phyloP scores from a whole-genome alignment of 768 basidiomycete species.

The Amanita inopinata region DNA sequence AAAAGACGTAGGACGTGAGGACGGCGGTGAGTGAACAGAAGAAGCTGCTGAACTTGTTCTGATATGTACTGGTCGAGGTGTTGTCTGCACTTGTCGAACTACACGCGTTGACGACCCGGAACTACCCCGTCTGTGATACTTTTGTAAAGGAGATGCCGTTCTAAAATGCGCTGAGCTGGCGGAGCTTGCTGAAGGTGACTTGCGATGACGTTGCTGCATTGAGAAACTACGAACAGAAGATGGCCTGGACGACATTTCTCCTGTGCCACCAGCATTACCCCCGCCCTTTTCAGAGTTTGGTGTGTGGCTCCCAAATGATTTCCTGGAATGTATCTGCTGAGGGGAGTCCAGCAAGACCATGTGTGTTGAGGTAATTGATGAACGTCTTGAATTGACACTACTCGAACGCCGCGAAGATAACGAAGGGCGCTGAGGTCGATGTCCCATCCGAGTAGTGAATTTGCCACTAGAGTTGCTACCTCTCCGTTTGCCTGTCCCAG shows the following conservation, averaged over 20 bases:
- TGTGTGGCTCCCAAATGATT: slow-evolving; percentile 72
- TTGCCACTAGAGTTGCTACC: slow-evolving; percentile 30
- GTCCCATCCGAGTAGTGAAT: slow-evolving; percentile 19
- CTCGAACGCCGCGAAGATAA: slow-evolving; percentile 81
- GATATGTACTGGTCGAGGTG: slow-evolving; percentile 42
- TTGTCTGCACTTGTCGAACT: slow-evolving; percentile 49
- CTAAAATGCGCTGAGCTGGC: slow-evolving; percentile 55
- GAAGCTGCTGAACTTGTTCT: slow-evolving; percentile 73
- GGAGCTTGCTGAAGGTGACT: slow-evolving; percentile 73
- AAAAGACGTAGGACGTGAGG: slow-evolving; percentile 70
- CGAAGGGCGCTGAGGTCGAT: slow-evolving; percentile 59
- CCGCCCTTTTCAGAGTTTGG: slow-evolving; percentile 76
- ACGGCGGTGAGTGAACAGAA: slow-evolving; percentile 65
- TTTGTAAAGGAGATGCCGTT: slow-evolving; percentile 72
- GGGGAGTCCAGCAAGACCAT: slow-evolving; percentile 51
- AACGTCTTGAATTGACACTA: slow-evolving; percentile 80
- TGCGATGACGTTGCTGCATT: slow-evolving; percentile 49
- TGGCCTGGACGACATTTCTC: slow-evolving; percentile 65
- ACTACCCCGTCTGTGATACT: slow-evolving; percentile 68
- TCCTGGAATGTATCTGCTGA: slow-evolving; percentile 45
- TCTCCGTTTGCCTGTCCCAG: slow-evolving; percentile 38
- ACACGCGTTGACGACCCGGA: slow-evolving; percentile 81
- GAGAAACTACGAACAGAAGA: slow-evolving; percentile 80
- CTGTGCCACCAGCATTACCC: background rate
- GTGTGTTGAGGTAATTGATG: slow-evolving; percentile 41